Evolutionary conservation across 352 stramenopile species (phyloP).

Genomic region (Phytophthora parvispora): DNA sequence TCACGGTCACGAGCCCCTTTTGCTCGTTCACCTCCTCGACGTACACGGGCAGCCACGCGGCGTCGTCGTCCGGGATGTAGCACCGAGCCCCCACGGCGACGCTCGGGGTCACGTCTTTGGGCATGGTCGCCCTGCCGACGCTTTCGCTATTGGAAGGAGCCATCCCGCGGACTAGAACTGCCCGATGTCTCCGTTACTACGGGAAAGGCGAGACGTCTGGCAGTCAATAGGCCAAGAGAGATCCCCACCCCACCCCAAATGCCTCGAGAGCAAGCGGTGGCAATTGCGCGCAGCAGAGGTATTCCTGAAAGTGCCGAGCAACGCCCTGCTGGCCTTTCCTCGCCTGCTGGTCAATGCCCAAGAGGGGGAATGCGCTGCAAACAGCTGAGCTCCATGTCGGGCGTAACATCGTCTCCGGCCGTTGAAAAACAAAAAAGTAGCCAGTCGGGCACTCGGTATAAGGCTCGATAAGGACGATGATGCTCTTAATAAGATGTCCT

Average conservation of each 20-base stretch:
- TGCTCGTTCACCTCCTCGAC: constrained; percentile 71
- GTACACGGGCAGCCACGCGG: constrained; percentile 79
- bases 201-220: constrained; percentile 13
- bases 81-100: constrained; percentile 72
- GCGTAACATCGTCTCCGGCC: constrained; percentile 28
- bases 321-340: constrained; percentile 29
- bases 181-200: constrained; percentile 5
- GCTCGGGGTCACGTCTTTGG: constrained; percentile 31
- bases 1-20: constrained; percentile 50
- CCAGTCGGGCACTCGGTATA: constrained; percentile 25
- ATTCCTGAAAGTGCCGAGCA: constrained; percentile 9
- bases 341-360: constrained; percentile 30
- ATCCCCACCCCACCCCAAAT: constrained; percentile 1
- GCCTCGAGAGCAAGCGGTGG: neutral
- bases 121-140: constrained; percentile 11
- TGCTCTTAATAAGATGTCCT: constrained; percentile 5
- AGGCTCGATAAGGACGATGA: neutral
- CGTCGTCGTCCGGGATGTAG: constrained; percentile 75
- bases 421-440: constrained; percentile 24
- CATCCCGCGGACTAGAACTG: constrained; percentile 8
- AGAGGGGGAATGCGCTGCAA: constrained; percentile 41
- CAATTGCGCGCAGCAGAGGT: constrained; percentile 14
- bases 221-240: constrained; percentile 4
- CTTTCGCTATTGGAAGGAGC: constrained; percentile 30
- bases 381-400: constrained; percentile 43